Evolutionary conservation across 768 basidiomycete species (phyloP).

Genomic region (Russula sp.): DNA sequence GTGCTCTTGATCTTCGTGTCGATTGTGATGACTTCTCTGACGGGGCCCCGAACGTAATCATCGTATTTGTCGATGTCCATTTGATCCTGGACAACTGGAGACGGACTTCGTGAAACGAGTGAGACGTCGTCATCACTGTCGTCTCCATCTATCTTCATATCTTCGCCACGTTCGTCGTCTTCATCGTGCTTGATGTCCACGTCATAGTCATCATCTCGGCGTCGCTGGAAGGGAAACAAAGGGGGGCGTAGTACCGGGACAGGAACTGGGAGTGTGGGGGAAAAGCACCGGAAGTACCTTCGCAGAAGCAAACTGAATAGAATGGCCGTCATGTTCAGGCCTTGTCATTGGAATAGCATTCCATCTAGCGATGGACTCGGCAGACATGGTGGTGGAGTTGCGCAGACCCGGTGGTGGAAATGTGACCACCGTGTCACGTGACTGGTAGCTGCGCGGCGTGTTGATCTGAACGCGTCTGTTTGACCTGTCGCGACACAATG

Average conservation of each 20-base stretch:
- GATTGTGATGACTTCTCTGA: constrained; percentile 70
- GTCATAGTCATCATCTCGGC: constrained; percentile 41
- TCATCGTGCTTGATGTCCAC: constrained; percentile 27
- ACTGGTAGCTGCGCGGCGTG: neutral
- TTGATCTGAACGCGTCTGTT: neutral
- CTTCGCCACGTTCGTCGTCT: constrained; percentile 33
- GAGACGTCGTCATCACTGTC: constrained; percentile 70
- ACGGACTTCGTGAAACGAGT: constrained; percentile 71
- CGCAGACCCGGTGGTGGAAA: neutral
- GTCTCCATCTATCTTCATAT: constrained; percentile 36
- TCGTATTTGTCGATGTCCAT: constrained; percentile 67
- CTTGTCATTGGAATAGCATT: constrained; percentile 59
- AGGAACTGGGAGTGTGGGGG: constrained; percentile 40
- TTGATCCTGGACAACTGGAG: constrained; percentile 49
- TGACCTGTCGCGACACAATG: constrained; percentile 41
- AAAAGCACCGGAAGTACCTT: constrained; percentile 44
- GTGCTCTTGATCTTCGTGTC: constrained; percentile 75
- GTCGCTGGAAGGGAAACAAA: constrained; percentile 57
- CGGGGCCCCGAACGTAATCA: constrained; percentile 51
- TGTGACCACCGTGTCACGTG: constrained; percentile 13
- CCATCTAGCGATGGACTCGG: constrained; percentile 64
- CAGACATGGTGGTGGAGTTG: constrained; percentile 50
- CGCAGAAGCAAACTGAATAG: constrained; percentile 8
- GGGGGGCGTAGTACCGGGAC: constrained; percentile 36
- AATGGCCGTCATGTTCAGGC: constrained; percentile 31